A percentile compares a stretch with the other conserved stretches of the same genome.
These are phyloP conservation scores for Gamsiella multidivaricata DNA, from an alignment of 192 early-diverging fungal genomes.

Conservation along the genomic window DNA sequence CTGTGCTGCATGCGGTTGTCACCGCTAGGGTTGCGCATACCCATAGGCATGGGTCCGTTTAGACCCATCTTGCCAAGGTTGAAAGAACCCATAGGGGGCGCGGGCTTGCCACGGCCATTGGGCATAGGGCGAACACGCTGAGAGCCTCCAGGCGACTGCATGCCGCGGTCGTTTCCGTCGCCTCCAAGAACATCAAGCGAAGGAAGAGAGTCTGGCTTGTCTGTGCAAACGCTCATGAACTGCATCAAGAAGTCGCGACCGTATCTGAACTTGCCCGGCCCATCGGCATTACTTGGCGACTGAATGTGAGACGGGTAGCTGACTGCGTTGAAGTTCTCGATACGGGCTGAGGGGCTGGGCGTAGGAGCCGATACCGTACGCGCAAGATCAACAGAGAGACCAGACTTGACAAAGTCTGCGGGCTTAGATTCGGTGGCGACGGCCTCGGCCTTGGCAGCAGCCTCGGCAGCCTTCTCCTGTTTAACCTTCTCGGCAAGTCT, in stretches of 20 bases:
- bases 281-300: conserved; percentile 65
- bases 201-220: conserved; percentile 68
- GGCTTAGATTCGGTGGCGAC: conserved; percentile 36
- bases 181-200: conserved; percentile 63
- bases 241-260: conserved; percentile 82
- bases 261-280: conserved; percentile 73
- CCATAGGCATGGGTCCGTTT: conserved; percentile 51
- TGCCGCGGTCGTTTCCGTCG: conserved; percentile 54
- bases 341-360: conserved; percentile 53
- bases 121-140: conserved; percentile 37
- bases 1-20: conserved; percentile 37
- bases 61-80: conserved; percentile 50
- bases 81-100: conserved; percentile 52
- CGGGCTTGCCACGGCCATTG: conserved; percentile 51
- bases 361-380: conserved; percentile 57
- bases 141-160: conserved; percentile 29
- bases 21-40: conserved; percentile 56
- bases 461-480: conserved; percentile 36
- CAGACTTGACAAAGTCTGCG: conserved; percentile 40
- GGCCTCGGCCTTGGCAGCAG: conserved; percentile 41
- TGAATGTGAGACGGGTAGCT: conserved; percentile 62
- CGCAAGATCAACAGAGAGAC: conserved; percentile 52
- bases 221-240: conserved; percentile 72
- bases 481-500: conserved; percentile 33
- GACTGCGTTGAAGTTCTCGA: conserved; percentile 60